phyloP scores from a whole-genome alignment of 192 early-diverging fungal genomes.

The Podila epigama region DNA sequence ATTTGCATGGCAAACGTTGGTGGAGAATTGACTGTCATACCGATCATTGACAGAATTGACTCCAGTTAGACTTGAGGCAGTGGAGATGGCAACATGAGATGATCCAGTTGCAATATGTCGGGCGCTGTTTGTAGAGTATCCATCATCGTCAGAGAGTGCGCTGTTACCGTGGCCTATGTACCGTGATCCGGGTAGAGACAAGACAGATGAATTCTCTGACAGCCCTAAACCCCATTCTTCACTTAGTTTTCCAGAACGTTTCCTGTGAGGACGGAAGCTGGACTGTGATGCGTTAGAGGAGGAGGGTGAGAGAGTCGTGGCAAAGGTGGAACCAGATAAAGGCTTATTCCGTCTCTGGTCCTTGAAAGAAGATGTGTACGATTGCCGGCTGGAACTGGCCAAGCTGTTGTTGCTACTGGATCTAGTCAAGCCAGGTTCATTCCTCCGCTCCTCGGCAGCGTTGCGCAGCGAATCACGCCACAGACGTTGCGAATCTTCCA shows the following conservation, averaged over 20 bases:
- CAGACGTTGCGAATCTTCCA: conserved; percentile 16
- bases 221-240: background rate
- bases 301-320: conserved; percentile 19
- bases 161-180: conserved; percentile 7
- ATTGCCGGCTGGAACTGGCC: background rate
- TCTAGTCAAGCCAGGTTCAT: background rate
- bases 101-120: conserved; percentile 14
- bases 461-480: conserved; percentile 41
- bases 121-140: background rate
- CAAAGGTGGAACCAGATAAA: conserved; percentile 25
- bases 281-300: conserved; percentile 24
- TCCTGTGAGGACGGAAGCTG: background rate
- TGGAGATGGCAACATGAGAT: background rate
- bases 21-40: conserved; percentile 18
- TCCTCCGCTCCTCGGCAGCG: conserved; percentile 19
- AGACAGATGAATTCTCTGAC: conserved; percentile 13
- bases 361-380: conserved; percentile 8
- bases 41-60: conserved; percentile 10
- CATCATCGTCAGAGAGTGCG: background rate
- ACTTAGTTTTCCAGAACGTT: conserved; percentile 5
- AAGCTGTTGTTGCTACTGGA: conserved; percentile 15
- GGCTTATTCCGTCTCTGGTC: conserved; percentile 7
- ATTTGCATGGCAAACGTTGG: conserved; percentile 10
- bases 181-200: conserved; percentile 34
- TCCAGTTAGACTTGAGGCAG: conserved; percentile 17